Conservation (phyloP, 164 flowering plant genomes). For the Vitis cinerea region DNA sequence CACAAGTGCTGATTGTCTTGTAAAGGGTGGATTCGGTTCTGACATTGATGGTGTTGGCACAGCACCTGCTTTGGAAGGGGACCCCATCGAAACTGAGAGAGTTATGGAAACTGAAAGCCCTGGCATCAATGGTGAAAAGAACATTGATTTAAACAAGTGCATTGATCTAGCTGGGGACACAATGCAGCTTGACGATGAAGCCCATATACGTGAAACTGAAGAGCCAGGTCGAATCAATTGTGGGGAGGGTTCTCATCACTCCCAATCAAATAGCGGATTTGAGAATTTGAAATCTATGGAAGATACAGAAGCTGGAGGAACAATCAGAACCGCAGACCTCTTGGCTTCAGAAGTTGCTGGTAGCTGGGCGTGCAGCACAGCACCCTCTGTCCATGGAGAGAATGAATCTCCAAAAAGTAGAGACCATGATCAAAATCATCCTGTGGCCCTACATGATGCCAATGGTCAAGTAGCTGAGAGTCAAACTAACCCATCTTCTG, state of each 20-base stretch:
- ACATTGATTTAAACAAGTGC: slow-evolving; percentile 39
- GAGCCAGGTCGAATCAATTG: slow-evolving; percentile 21
- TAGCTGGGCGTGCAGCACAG: slow-evolving; percentile 90
- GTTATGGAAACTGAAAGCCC: slow-evolving; percentile 76
- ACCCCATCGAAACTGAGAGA: slow-evolving; percentile 56
- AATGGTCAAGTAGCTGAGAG: slow-evolving; percentile 58
- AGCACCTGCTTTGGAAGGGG: slow-evolving; percentile 47
- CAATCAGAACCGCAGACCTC: slow-evolving; percentile 74
- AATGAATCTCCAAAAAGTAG: slow-evolving; percentile 62
- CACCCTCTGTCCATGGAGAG: slow-evolving; percentile 82
- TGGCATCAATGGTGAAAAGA: slow-evolving; percentile 29
- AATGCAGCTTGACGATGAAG: slow-evolving; percentile 72
- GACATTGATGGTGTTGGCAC: slow-evolving; percentile 70
- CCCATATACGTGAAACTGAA: slow-evolving; percentile 40
- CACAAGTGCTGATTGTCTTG: slow-evolving; percentile 45
- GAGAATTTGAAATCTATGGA: slow-evolving; percentile 38
- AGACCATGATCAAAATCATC: slow-evolving; percentile 29
- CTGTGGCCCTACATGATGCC: slow-evolving; percentile 29
- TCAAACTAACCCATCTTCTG: slow-evolving; percentile 44
- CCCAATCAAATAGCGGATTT: slow-evolving; percentile 28
- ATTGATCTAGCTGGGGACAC: slow-evolving; percentile 52
- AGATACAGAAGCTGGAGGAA: slow-evolving; percentile 62
- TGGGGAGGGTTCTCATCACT: slow-evolving; percentile 20
- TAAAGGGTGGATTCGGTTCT: slow-evolving; percentile 76
- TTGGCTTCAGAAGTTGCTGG: slow-evolving; percentile 90